Evolutionary conservation across 768 basidiomycete species (phyloP).

Genomic region (Russula olivacea): DNA sequence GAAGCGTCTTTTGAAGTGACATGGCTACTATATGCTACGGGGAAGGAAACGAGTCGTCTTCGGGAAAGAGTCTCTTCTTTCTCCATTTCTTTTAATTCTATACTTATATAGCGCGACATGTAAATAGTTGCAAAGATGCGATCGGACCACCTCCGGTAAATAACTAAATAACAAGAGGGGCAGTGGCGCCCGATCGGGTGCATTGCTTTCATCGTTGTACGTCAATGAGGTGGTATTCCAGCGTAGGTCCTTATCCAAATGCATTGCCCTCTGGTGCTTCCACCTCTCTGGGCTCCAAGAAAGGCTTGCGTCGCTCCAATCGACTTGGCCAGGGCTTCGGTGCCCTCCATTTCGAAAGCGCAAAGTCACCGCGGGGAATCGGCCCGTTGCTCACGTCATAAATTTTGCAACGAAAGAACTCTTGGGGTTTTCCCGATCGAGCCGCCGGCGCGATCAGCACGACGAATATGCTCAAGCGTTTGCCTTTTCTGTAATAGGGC

Average conservation of each 20-base stretch:
- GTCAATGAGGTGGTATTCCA: background rate
- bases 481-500: background rate
- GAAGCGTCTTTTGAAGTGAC: conserved; percentile 38
- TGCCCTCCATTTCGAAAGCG: no score
- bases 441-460: no score
- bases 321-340: no score
- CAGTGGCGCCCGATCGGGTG: no score
- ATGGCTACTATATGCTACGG: conserved; percentile 28
- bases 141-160: background rate
- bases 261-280: background rate
- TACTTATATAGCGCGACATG: background rate
- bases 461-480: background rate
- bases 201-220: background rate
- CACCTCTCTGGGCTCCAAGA: background rate
- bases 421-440: no score
- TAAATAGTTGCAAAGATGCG: background rate
- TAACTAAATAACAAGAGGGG: no score
- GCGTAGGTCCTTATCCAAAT: background rate
- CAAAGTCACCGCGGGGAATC: no score
- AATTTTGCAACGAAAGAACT: no score
- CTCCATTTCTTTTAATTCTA: no score
- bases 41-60: background rate
- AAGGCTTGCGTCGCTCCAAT: background rate
- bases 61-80: no score
- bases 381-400: background rate